A percentile compares a stretch with the other conserved stretches of the same genome.
These are phyloP conservation scores for Cucurbitaria berberidis DNA, from an alignment of 2,329 filamentous ascomycete species.

Conservation along the genomic window DNA sequence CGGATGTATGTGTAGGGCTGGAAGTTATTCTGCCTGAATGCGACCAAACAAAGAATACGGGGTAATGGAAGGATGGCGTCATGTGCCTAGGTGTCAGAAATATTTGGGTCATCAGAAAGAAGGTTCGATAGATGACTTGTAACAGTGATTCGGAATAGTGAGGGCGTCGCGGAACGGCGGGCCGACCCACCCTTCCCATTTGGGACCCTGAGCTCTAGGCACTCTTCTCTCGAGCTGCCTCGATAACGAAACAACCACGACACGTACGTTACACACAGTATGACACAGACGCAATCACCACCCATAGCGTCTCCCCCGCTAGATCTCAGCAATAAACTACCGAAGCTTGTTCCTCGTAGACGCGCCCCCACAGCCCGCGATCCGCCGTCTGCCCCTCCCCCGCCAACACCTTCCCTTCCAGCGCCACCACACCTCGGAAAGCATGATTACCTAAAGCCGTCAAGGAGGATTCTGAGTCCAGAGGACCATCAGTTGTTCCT, in stretches of 20 bases:
- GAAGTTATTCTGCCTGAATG: not conserved
- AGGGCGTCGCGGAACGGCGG: conserved; percentile 1
- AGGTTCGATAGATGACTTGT: not conserved
- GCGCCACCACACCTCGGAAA: conserved; percentile 67
- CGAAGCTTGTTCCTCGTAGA: conserved; percentile 46
- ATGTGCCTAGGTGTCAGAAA: not conserved
- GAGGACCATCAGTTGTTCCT: conserved; percentile 84
- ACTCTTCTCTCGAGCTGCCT: not conserved
- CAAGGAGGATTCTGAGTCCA: conserved; percentile 79
- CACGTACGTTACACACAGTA: conserved; percentile 6
- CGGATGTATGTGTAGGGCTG: not conserved
- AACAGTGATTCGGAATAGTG: not conserved
- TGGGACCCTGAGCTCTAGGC: not conserved
- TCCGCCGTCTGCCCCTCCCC: conserved; percentile 61
- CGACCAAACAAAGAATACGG: not conserved
- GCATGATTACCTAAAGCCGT: conserved; percentile 70
- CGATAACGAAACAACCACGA: not conserved
- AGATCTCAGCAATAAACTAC: conserved; percentile 38
- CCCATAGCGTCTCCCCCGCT: conserved; percentile 19
- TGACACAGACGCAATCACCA: conserved; percentile 19
- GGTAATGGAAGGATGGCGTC: not conserved
- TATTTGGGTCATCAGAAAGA: not conserved
- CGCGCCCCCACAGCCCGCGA: conserved; percentile 28
- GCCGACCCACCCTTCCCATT: not conserved
- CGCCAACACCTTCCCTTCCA: conserved; percentile 76